phyloP scores from a whole-genome alignment of 2,329 filamentous ascomycete genomes.

The Botrytis hyacinthi region DNA sequence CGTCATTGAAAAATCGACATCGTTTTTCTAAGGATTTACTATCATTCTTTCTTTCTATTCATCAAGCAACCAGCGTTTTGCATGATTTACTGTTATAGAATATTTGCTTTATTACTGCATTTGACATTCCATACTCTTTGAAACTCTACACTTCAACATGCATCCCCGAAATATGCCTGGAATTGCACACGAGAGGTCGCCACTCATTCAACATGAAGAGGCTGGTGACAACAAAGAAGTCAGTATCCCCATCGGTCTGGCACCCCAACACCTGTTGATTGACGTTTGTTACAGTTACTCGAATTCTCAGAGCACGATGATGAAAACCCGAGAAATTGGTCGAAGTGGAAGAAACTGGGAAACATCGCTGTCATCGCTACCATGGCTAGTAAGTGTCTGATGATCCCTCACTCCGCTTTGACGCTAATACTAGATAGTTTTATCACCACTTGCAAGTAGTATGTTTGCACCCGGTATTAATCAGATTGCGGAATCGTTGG shows the following conservation, averaged over 20 bases:
- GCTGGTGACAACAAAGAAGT: constrained; percentile 15
- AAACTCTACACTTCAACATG: not conserved
- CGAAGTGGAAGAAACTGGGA: constrained; percentile 30
- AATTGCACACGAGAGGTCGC: constrained; percentile 24
- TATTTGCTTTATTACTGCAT: not conserved
- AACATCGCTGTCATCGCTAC: constrained; percentile 34
- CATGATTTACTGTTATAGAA: not conserved
- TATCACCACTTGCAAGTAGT: constrained; percentile 38
- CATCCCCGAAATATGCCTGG: not conserved
- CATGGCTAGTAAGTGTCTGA: constrained; percentile 31
- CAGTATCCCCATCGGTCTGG: not conserved
- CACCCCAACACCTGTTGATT: not conserved
- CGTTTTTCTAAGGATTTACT: not conserved
- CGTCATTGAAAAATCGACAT: constrained; percentile 1
- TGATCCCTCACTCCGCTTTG: too few relatives aligned
- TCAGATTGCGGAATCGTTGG: constrained; percentile 41
- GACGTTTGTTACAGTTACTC: not conserved
- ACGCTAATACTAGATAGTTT: not conserved
- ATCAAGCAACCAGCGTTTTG: not conserved
- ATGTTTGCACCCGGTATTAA: constrained; percentile 52
- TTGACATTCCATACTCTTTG: not conserved
- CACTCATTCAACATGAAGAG: constrained; percentile 25
- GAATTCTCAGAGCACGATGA: constrained; percentile 30
- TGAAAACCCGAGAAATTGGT: constrained; percentile 31
- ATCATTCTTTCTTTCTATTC: not conserved